A percentile compares a stretch with the other conserved stretches of the same genome.
phyloP scores from a whole-genome alignment of 2,329 filamentous ascomycete species.

The Aspergillus sp. region DNA sequence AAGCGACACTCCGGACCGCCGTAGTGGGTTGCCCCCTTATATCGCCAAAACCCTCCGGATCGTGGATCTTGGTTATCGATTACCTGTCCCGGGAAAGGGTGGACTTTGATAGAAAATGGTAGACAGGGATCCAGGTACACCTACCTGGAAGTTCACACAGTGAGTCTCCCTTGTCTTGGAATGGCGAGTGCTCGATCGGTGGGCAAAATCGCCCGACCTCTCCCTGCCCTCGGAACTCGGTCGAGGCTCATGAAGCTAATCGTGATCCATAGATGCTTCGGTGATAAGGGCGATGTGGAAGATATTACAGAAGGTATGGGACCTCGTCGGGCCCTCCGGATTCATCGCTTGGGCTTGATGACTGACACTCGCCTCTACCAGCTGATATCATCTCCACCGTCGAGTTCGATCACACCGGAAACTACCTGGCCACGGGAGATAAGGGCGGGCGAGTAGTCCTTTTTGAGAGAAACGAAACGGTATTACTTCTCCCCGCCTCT shows the following conservation, averaged over 20 bases:
- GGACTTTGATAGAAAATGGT: conserved; percentile 70
- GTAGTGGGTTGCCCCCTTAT: background rate
- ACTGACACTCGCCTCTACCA: conserved; percentile 16
- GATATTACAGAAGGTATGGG: conserved; percentile 88
- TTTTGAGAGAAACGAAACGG: conserved; percentile 81
- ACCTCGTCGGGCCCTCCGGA: background rate
- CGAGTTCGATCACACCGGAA: conserved; percentile 53
- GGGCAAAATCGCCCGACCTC: background rate
- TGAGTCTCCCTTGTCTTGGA: conserved; percentile 53
- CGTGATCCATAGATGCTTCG: conserved; percentile 75
- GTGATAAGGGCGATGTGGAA: conserved; percentile 98
- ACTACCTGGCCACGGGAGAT: conserved; percentile 53
- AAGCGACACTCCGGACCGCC: background rate
- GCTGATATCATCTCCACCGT: conserved; percentile 54
- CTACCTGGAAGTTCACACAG: conserved; percentile 99
- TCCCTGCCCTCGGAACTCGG: too few species aligned
- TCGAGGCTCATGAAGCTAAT: conserved; percentile 4
- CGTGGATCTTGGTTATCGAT: conserved; percentile 12
- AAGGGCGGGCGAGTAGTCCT: conserved; percentile 53
- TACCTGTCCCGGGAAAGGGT: conserved; percentile 29
- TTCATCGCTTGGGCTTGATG: background rate
- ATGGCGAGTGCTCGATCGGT: conserved; percentile 2
- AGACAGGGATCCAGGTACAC: conserved; percentile 89
- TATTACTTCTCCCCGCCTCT: conserved; percentile 41
- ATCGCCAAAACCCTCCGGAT: conserved; percentile 6